Evolutionary conservation across 805 yeast species (phyloP), one percentile per base, ranked within the genome.

Genomic region (Monosporozyma solicola): DNA sequence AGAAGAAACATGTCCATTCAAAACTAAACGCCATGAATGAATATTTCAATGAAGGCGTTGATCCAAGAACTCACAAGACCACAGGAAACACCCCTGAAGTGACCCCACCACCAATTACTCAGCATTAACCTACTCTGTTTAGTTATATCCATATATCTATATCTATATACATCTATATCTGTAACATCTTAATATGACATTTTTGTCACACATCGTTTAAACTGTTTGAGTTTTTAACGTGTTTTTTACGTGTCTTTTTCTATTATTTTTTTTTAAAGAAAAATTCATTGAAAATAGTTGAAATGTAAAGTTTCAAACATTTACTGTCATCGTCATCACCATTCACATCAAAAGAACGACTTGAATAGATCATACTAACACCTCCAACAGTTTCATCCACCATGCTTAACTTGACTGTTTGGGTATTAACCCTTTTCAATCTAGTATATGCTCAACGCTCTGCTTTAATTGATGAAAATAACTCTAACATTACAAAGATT

Each of bases 1-100:
- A 58, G 54, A 53, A 53, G 16, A 39, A 52, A 22, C 51, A 46
- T n/a, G 41, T 52, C n/a, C 51, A 60, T 2, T 29, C 50, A 7
- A 52, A 51, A 1, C 51, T 56, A 9, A 29, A n/a, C 32, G 52
- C 55, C 8, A 64, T 66, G 62, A 48, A 54, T 27, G 67, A 64
- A 37, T 67, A 67, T 46, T 67, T 67, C 45, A 61, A 57, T 27
- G 70, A 67, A 49, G 71, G 71, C 20, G 64, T 61, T 41, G 71
- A 67, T 31, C 49, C 43, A 41, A 45, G 33, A 20, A 45, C 51
- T 16, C 24, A 49, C 20, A 33, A 16, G 25, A 39, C 16, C 13
- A 48, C 43, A 10, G 29, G 31, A 16, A 41, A 41, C 15, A 41
- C 48, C 1, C 47, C 22, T n/a, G 39, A 49, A 22, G 50, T 41